Conservation (phyloP, 2,329 filamentous ascomycete species). For the Chrysoporthe deuterocubensis region DNA sequence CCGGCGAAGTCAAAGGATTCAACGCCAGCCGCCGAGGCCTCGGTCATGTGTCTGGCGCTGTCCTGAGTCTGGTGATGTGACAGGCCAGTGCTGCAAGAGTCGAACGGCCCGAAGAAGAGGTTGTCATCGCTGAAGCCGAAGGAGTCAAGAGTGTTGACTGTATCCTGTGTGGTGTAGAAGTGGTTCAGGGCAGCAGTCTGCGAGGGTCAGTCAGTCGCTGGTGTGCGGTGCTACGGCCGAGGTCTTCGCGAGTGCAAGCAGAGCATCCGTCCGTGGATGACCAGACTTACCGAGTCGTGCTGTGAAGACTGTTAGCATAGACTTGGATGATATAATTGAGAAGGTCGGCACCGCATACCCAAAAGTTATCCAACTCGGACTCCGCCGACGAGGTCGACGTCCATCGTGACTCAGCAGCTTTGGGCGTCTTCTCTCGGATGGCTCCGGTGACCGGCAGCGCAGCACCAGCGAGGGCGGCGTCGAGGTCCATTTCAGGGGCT, state of each 20-base stretch:
- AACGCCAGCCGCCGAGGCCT: conserved; percentile 19
- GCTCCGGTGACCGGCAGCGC: conserved; percentile 14
- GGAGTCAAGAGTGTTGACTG: conserved; percentile 19
- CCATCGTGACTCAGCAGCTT: conserved; percentile 24
- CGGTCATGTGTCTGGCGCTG: conserved; percentile 13
- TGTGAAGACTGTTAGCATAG: conserved; percentile 3
- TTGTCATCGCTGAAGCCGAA: conserved; percentile 28
- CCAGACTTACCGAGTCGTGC: conserved; percentile 26
- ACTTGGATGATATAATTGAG: background rate
- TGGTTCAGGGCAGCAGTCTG: conserved; percentile 24
- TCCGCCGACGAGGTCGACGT: conserved; percentile 27
- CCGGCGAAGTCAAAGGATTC: conserved; percentile 26
- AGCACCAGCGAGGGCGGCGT: conserved; percentile 14
- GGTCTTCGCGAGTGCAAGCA: too few species aligned
- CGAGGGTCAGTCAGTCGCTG: background rate
- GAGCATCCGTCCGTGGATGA: background rate
- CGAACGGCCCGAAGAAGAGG: conserved; percentile 25
- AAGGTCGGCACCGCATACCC: conserved; percentile 13
- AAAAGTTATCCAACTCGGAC: conserved; percentile 26
- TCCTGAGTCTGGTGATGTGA: conserved; percentile 16
- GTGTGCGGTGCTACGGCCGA: background rate
- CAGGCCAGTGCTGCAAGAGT: conserved; percentile 23
- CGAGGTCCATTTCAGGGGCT: conserved; percentile 19
- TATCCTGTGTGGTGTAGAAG: conserved; percentile 29
- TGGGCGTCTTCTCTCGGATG: conserved; percentile 15